Evolutionary conservation across 345 rosid genomes (phyloP).

Genomic region (Raphanus sativus): DNA sequence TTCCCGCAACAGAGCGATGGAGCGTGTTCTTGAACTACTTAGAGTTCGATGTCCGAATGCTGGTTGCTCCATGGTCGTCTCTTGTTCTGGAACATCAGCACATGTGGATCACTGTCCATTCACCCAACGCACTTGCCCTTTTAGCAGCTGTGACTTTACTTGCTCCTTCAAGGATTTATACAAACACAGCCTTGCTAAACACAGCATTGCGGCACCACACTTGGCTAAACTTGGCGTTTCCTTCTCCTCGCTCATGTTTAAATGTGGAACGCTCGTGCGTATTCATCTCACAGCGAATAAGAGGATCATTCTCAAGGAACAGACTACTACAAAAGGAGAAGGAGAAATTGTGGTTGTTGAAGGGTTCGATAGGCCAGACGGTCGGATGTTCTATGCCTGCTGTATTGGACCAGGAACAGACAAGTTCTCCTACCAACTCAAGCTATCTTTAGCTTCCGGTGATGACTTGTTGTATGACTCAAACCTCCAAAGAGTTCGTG

Average conservation of each 20-base stretch:
- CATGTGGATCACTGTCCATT: not conserved
- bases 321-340: not conserved
- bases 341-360: conserved; percentile 11
- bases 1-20: not conserved
- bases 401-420: not conserved
- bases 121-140: not conserved
- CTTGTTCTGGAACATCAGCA: not conserved
- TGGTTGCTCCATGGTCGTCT: not conserved
- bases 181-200: not conserved
- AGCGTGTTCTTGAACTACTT: not conserved
- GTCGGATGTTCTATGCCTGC: not conserved
- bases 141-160: not conserved
- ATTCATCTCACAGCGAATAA: not conserved
- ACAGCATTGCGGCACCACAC: not conserved
- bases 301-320: not conserved
- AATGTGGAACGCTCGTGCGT: not conserved
- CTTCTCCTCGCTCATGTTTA: not conserved
- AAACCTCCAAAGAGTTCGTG: not conserved
- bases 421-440: not conserved
- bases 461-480: not conserved
- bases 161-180: not conserved
- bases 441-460: not conserved
- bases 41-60: not conserved
- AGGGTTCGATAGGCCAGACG: not conserved
- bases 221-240: not conserved